These are phyloP conservation scores for Nannochloropsis gaditana DNA, from an alignment of 108 stramenopile genomes.

Conservation along the genomic window DNA sequence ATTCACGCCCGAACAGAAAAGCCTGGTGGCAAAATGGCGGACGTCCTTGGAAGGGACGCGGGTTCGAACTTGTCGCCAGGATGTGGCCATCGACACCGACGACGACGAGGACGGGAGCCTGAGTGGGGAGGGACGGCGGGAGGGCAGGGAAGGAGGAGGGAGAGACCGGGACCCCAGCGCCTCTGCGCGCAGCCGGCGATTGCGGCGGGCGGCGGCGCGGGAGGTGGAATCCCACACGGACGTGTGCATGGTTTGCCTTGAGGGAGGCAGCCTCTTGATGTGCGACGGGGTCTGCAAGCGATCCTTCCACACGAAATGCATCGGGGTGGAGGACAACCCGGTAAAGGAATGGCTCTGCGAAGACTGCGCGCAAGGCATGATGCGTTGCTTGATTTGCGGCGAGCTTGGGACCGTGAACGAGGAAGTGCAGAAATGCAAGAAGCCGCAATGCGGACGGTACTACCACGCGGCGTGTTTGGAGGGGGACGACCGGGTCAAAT, in stretches of 20 bases:
- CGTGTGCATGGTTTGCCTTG: conserved; percentile 41
- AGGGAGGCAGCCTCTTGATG: conserved; percentile 37
- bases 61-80: conserved; percentile 26
- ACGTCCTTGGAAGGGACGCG: conserved; percentile 42
- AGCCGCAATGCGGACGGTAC: conserved; percentile 37
- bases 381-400: conserved; percentile 23
- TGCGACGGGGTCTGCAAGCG: conserved; percentile 46
- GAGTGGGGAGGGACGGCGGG: background rate
- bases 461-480: conserved; percentile 39
- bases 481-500: background rate
- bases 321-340: conserved; percentile 33
- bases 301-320: conserved; percentile 41
- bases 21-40: conserved; percentile 28
- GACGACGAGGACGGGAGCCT: background rate
- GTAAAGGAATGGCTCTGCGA: conserved; percentile 27
- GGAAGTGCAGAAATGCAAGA: conserved; percentile 36
- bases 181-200: background rate
- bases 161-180: background rate
- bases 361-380: background rate
- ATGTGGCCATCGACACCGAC: background rate
- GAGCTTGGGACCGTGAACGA: background rate
- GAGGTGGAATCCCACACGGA: conserved; percentile 39
- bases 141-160: conserved; percentile 24
- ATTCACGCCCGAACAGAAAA: conserved; percentile 34
- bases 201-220: conserved; percentile 19